Conservation (phyloP, 345 rosid species). For the Nasturtium officinale region DNA sequence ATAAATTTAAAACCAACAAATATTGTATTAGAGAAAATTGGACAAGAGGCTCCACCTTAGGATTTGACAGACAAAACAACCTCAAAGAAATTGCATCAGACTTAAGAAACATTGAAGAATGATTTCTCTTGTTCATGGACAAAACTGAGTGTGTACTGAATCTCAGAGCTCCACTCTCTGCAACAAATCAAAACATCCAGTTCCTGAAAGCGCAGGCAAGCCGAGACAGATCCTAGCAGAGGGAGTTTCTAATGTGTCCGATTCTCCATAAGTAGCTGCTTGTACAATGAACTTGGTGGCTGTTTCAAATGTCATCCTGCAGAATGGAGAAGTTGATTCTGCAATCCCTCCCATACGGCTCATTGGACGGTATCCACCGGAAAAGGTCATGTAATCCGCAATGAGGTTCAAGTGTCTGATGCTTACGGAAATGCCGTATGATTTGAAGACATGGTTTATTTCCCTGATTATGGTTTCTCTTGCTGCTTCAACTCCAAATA, state of each 20-base stretch:
- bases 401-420: slow-evolving; percentile 76
- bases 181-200: slow-evolving; percentile 87
- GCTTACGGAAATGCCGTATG: slow-evolving; percentile 80
- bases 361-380: slow-evolving; percentile 89
- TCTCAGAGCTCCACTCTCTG: slow-evolving; percentile 50
- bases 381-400: slow-evolving; percentile 89
- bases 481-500: slow-evolving; percentile 95
- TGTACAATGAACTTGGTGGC: slow-evolving; percentile 92
- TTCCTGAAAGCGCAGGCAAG: slow-evolving; percentile 85
- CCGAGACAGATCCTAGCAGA: slow-evolving; percentile 93
- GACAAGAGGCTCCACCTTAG: slow-evolving; percentile 13
- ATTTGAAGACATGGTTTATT: slow-evolving; percentile 74
- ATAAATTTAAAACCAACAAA: background rate
- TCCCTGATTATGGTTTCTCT: slow-evolving; percentile 87
- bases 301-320: slow-evolving; percentile 92
- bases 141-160: background rate
- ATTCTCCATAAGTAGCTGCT: slow-evolving; percentile 72
- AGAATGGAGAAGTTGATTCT: slow-evolving; percentile 74
- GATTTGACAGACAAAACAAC: slow-evolving; percentile 17
- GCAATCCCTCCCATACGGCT: slow-evolving; percentile 88
- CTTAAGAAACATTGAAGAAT: background rate
- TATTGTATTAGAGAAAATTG: slow-evolving; percentile 6
- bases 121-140: background rate
- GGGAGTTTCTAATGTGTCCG: slow-evolving; percentile 75
- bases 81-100: background rate